Percentiles rank a stretch among this genome's conserved stretches.
phyloP scores from a whole-genome alignment of 345 rosid genomes.

The Salix arbutifolia region DNA sequence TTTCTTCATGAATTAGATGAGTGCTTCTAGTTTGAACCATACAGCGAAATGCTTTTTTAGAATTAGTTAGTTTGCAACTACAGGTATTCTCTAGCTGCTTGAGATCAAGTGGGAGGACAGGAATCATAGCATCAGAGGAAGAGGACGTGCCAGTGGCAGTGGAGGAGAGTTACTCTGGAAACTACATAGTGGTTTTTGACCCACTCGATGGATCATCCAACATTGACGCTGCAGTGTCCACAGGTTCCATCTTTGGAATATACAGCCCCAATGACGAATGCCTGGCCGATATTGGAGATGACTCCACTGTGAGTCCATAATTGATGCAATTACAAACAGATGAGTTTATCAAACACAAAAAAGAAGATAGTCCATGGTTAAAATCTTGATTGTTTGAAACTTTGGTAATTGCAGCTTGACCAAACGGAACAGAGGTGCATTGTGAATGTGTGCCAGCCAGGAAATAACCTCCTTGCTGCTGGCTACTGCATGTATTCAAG shows the following conservation, averaged over 20 bases:
- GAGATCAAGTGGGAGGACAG: constrained; percentile 91
- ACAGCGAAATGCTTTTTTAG: neutral
- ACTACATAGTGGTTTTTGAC: constrained; percentile 86
- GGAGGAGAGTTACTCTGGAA: constrained; percentile 89
- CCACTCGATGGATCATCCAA: constrained; percentile 97
- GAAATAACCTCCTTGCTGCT: constrained; percentile 84
- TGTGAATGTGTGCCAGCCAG: constrained; percentile 89
- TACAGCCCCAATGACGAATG: constrained; percentile 95
- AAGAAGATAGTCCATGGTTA: neutral
- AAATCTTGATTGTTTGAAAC: constrained; percentile 5
- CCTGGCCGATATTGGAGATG: constrained; percentile 60
- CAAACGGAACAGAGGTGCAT: constrained; percentile 53
- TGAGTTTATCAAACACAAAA: neutral
- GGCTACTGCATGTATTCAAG: constrained; percentile 98
- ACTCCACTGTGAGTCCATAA: constrained; percentile 38
- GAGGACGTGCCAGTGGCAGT: constrained; percentile 98
- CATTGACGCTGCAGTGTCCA: constrained; percentile 91
- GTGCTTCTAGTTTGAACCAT: neutral
- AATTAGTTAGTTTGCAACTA: constrained; percentile 11
- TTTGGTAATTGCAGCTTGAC: constrained; percentile 51
- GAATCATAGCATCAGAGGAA: constrained; percentile 94
- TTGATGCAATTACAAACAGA: neutral
- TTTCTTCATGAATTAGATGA: neutral
- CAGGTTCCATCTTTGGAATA: constrained; percentile 93
- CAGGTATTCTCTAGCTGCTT: constrained; percentile 92